These are phyloP conservation scores for Plasmodium blacklocki DNA, from an alignment of 169 alveolate genomes.

Conservation along the genomic window DNA sequence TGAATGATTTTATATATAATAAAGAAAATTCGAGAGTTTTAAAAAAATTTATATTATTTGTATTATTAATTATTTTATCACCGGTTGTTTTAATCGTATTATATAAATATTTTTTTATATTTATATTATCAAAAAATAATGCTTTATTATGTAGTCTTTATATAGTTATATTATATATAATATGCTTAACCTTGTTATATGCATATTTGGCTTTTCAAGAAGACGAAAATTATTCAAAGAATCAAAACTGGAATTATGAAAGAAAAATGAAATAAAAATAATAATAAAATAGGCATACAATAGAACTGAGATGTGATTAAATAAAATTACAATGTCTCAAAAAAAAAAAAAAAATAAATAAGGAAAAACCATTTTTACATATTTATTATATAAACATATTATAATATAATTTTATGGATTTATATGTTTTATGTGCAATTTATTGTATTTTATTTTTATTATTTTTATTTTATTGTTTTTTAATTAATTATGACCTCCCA, in stretches of 20 bases:
- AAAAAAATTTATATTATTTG: slow-evolving; percentile 49
- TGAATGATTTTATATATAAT: slow-evolving; percentile 30
- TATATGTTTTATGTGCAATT: no score
- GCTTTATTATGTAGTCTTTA: slow-evolving; percentile 40
- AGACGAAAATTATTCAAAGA: not conserved
- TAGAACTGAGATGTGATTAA: no score
- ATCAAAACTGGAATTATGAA: not conserved
- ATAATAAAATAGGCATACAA: not conserved
- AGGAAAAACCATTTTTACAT: no score
- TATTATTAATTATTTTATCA: slow-evolving; percentile 51
- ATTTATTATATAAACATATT: no score
- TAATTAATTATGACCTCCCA: no score
- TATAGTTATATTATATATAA: slow-evolving; percentile 17
- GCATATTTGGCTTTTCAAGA: slow-evolving; percentile 60
- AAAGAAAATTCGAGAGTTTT: slow-evolving; percentile 49
- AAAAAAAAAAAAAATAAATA: no score
- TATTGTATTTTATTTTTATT: no score
- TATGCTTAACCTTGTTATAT: slow-evolving; percentile 35
- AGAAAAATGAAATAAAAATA: slow-evolving; percentile 17
- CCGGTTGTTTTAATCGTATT: slow-evolving; percentile 42
- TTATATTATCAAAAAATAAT: slow-evolving; percentile 25
- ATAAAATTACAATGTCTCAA: no score
- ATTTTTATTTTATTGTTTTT: no score
- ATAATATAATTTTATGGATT: no score
- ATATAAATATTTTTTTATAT: slow-evolving; percentile 32